Base-by-base conservation (phyloP, 495 filamentous ascomycete species). In the Neurospora hispaniola region DNA sequence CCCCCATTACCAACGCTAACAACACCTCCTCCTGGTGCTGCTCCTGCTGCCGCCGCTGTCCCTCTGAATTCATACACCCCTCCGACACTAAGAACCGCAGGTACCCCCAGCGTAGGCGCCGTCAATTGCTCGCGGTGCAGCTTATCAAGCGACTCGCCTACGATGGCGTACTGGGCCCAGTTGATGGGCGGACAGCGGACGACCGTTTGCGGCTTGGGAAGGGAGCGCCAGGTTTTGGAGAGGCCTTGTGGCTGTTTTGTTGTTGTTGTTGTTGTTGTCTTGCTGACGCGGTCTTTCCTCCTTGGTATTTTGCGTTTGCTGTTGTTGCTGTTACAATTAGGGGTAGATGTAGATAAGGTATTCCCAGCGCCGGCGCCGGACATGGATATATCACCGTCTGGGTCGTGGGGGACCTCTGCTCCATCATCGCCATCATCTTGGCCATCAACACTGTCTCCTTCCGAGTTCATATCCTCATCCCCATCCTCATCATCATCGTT, bases 111-210 rank as follows among this genome's bases (percentile, higher is more conserved):
- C 35, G 81, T 83, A 0, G 94, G 94, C 46, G 91, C 85, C 69
- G 81, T 81, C 40, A 88, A 75, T 80, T 96, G 93, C 81, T 96
- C 91, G 71, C 88, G 86, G 82, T 97, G 94, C 75, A 97, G 84
- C 80, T 90, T 91, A 79, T 97, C 93, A 62, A 97, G 82, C 12
- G 91, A 85, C 72, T 92, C 90, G 38, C 93, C 94, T 1, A 94
- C 89, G 20, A 97, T 85, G 73, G 90, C 91, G 79, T 97, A 97
- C 78, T 96, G 93, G 7, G 88, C 88, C 94, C 94, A 97, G 83
- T 96, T 96, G 73, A 97, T 88, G 3, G 92, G 90, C 35, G 94
- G 94, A 83, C 89, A 91, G 42, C 94, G 90, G 10, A 96, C 88
- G 3, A 97, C 83, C 75, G 90, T 93, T 82, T 97, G 94, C n/a